Evolutionary conservation across 139 green algal genomes (phyloP), one percentile per base, ranked within the genome.

Genomic region (Pleodorina starrii): DNA sequence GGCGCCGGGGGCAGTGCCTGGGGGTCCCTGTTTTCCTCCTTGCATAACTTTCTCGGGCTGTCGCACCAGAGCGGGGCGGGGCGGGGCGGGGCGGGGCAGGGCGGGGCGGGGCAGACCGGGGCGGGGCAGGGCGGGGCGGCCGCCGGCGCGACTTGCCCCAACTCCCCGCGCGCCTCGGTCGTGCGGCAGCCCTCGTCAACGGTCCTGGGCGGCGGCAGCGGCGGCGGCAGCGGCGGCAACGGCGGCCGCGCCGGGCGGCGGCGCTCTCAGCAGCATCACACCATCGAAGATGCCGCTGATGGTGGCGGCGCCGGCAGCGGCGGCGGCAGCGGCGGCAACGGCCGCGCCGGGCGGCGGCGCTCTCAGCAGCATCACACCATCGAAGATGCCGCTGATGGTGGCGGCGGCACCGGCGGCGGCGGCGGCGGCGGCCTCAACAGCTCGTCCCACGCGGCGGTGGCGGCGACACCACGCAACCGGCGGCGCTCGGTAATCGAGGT

Each of bases 401-500:
- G 48, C 32, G 50, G 32, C 48, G 36, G 35, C 76, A 23, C 12
- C 50, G 36, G 1, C 46, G 50, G 46, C 19, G 50, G 50, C 51
- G n/a, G n/a, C n/a, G n/a, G n/a, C n/a, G n/a, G n/a, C n/a, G n/a
- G n/a, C 7, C 2, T 40, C 72, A 25, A 25, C 23, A 16, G 42
- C 72, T 9, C 12, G 44, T 68, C 57, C 12, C 57, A 27, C 19
- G 29, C 36, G 6, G 7, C 40, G 25, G 19, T 9, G 25, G 4
- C 27, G 4, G 57, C 57, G 5, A 5, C 23, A 2, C 60, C 60
- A 1, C 5, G 5, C 14, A 0, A 54, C 12, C 81, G 81, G 42
- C 81, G 81, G 1, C 81, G 81, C 7, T 87, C 81, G 0, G 81
- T 87, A 29, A 87, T 87, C 7, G 81, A 87, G 60, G 40, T 87